These are phyloP conservation scores for Urochloa ruziziensis DNA, from an alignment of 176 grass and related monocot genomes.

Conservation along the genomic window DNA sequence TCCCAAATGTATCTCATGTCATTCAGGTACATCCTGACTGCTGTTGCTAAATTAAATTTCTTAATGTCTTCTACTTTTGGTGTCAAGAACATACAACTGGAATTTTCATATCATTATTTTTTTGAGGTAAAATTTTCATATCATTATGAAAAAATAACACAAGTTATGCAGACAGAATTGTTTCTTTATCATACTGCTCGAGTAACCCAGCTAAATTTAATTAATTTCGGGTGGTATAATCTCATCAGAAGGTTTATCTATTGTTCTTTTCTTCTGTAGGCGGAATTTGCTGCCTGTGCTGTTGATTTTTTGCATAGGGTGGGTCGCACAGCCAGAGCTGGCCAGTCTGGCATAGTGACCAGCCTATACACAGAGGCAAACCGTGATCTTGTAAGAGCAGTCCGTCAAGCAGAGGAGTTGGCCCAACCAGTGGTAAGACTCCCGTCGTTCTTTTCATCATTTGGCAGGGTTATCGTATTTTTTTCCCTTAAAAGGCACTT, in stretches of 20 bases:
- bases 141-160: background rate
- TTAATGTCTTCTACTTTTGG: background rate
- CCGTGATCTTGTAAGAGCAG: constrained; percentile 74
- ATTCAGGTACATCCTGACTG: constrained; percentile 64
- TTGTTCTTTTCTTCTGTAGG: constrained; percentile 33
- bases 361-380: constrained; percentile 78
- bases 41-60: background rate
- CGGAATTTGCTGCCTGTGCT: constrained; percentile 90
- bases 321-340: constrained; percentile 87
- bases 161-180: background rate
- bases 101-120: background rate
- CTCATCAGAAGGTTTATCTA: background rate
- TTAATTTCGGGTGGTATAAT: background rate
- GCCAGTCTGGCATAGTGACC: constrained; percentile 79
- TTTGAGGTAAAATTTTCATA: background rate
- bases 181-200: background rate
- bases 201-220: background rate
- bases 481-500: background rate
- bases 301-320: constrained; percentile 99
- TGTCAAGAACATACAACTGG: background rate
- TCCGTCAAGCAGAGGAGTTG: constrained; percentile 70
- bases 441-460: background rate
- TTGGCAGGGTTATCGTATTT: background rate
- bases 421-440: constrained; percentile 74
- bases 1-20: constrained; percentile 84